Conservation (phyloP, 495 filamentous ascomycete species). For the Talaromyces liani region DNA sequence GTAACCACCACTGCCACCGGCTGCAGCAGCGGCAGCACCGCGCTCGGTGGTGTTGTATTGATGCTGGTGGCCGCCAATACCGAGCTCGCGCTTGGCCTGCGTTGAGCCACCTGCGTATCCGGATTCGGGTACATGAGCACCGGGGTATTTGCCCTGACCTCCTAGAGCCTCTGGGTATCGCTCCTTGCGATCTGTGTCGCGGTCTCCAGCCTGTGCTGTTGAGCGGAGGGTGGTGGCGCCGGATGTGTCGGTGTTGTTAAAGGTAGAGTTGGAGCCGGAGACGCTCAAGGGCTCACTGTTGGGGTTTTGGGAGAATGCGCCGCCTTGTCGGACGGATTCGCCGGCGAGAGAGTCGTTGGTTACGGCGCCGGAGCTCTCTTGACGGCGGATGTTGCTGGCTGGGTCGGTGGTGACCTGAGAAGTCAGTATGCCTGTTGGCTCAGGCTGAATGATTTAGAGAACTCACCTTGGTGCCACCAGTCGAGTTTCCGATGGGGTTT, state of each 20-base stretch:
- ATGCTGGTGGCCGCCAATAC: slow-evolving; percentile 16
- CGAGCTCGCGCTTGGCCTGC: slow-evolving; percentile 29
- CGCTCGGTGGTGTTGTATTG: slow-evolving; percentile 9
- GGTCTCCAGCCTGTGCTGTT: slow-evolving; percentile 36
- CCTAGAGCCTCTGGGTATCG: slow-evolving; percentile 43
- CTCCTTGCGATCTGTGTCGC: slow-evolving; percentile 36
- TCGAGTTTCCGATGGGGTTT: slow-evolving; percentile 28
- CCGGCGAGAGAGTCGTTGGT: slow-evolving; percentile 59
- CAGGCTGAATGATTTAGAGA: not conserved
- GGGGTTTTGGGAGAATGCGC: slow-evolving; percentile 46
- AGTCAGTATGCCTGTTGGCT: not conserved
- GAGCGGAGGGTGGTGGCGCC: slow-evolving; percentile 43
- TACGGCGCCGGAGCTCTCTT: slow-evolving; percentile 49
- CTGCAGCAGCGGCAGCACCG: slow-evolving; percentile 15
- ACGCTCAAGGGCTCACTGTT: slow-evolving; percentile 41
- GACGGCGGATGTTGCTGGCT: slow-evolving; percentile 30
- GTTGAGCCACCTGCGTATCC: slow-evolving; percentile 40
- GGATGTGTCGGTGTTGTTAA: slow-evolving; percentile 50
- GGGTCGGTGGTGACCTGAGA: slow-evolving; percentile 43
- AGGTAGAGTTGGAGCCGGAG: slow-evolving; percentile 39
- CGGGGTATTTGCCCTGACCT: slow-evolving; percentile 42
- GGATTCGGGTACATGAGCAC: slow-evolving; percentile 31
- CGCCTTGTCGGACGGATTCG: slow-evolving; percentile 46
- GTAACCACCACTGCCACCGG: slow-evolving; percentile 18
- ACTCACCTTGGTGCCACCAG: slow-evolving; percentile 36